phyloP scores from a whole-genome alignment of 1,284 basidiomycete genomes.

The Apiotrichum mycotoxinovorans region DNA sequence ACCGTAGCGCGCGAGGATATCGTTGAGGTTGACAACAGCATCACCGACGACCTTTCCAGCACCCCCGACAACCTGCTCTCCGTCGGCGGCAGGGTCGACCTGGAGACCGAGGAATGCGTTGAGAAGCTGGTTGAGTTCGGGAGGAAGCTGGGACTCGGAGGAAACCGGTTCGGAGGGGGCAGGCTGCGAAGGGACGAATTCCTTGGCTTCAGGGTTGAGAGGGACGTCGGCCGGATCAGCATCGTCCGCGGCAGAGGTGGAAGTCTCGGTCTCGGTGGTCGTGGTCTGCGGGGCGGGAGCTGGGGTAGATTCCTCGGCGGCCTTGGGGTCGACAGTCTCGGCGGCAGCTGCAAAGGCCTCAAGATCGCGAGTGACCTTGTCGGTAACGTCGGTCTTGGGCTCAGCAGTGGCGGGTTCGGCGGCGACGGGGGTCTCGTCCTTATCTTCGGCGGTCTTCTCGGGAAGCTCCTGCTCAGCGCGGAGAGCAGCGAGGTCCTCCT shows the following conservation, averaged over 20 bases:
- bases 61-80: constrained; percentile 22
- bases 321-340: background rate
- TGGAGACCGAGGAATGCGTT: constrained; percentile 40
- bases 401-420: background rate
- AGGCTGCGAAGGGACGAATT: background rate
- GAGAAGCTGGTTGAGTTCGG: constrained; percentile 42
- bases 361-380: background rate
- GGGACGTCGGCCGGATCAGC: background rate
- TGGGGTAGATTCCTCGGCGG: background rate
- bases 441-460: background rate
- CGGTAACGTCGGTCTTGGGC: background rate
- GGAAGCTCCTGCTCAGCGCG: constrained; percentile 4
- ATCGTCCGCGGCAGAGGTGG: background rate
- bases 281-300: too few species aligned
- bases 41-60: constrained; percentile 14
- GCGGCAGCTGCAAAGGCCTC: background rate
- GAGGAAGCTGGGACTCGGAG: constrained; percentile 22
- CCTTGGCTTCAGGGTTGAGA: constrained; percentile 2
- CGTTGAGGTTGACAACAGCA: constrained; percentile 36
- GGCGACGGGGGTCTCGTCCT: background rate
- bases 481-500: constrained; percentile 3
- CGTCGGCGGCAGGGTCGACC: constrained; percentile 27
- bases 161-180: background rate
- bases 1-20: constrained; percentile 40
- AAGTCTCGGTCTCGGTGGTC: background rate